These are phyloP conservation scores for Phaffia australis DNA, from an alignment of 768 basidiomycete genomes.

Conservation along the genomic window DNA sequence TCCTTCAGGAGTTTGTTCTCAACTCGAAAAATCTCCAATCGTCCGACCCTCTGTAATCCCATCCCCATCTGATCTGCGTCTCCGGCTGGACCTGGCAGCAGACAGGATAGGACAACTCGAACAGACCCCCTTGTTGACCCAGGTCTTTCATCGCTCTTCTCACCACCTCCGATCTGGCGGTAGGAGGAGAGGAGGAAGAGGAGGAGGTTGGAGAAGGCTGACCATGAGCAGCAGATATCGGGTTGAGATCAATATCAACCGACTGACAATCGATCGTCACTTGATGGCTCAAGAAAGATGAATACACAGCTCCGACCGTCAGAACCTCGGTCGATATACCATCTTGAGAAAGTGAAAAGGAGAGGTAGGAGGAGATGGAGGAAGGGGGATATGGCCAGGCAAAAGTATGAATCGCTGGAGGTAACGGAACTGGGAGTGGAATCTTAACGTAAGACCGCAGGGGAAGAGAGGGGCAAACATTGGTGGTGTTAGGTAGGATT, in stretches of 20 bases:
- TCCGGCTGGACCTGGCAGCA: not conserved
- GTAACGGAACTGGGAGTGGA: constrained; percentile 9
- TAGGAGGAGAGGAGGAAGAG: constrained; percentile 4
- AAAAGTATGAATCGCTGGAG: not conserved
- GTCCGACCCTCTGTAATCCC: constrained; percentile 5
- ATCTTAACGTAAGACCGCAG: not conserved
- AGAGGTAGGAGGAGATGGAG: constrained; percentile 4
- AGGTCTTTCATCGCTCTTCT: constrained; percentile 1
- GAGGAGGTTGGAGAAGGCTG: not conserved
- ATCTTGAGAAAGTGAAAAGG: not conserved
- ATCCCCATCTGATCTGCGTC: constrained; percentile 1
- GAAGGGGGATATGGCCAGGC: constrained; percentile 1
- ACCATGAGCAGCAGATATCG: not conserved
- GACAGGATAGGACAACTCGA: not conserved
- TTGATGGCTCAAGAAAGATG: not conserved
- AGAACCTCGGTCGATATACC: not conserved
- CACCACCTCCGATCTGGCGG: not conserved
- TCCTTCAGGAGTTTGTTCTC: not conserved
- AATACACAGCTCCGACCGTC: not conserved
- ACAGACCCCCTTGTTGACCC: not conserved
- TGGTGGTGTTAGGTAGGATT: not conserved
- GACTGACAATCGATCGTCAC: not conserved
- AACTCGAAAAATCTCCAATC: constrained; percentile 3
- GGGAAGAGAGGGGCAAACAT: not conserved
- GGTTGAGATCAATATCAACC: not conserved